phyloP scores from a whole-genome alignment of 176 grass and related monocot species.

The Lolium rigidum region DNA sequence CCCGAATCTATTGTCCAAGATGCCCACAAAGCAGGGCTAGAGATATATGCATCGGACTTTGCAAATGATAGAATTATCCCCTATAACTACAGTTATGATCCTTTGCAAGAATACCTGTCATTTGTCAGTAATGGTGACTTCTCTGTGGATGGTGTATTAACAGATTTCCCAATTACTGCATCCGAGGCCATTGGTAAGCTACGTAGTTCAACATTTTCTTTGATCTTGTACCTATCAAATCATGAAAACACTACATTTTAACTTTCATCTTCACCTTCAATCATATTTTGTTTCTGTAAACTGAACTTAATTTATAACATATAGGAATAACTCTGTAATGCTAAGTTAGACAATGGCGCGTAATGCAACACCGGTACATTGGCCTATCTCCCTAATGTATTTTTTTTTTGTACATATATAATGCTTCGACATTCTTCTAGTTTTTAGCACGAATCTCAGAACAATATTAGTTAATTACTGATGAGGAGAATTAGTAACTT shows the following conservation, averaged over 20 bases:
- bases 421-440: not conserved
- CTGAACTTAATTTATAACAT: not conserved
- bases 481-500: not conserved
- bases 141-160: conserved; percentile 85
- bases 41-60: conserved; percentile 84
- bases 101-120: conserved; percentile 65
- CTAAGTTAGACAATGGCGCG: not conserved
- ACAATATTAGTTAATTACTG: not conserved
- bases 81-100: conserved; percentile 96
- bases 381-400: not conserved
- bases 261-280: not conserved
- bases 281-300: conserved; percentile 1
- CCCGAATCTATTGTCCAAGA: conserved; percentile 47
- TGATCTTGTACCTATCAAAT: not conserved
- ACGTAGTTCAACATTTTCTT: not conserved
- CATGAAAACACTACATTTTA: not conserved
- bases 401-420: not conserved
- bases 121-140: conserved; percentile 58
- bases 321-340: not conserved
- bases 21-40: conserved; percentile 71
- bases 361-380: not conserved
- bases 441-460: not conserved
- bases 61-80: conserved; percentile 80
- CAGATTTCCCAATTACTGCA: conserved; percentile 79
- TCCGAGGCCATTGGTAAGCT: conserved; percentile 75